Evolutionary conservation across 192 early-diverging fungal genomes (phyloP).

Genomic region (Gryganskiella cystojenkinii): DNA sequence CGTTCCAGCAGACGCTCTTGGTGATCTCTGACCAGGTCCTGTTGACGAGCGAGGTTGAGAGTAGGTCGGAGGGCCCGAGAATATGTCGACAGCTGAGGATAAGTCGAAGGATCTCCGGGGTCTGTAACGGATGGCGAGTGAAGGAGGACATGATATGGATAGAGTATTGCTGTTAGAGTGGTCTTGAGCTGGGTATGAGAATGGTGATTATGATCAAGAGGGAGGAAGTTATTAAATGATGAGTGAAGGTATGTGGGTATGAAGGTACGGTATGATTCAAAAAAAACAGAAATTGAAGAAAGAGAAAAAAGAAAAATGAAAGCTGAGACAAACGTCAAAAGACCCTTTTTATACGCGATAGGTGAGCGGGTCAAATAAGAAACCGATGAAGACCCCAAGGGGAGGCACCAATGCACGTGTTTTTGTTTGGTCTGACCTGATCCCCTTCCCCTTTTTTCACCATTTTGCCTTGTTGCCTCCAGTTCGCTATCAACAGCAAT

Average conservation of each 20-base stretch:
- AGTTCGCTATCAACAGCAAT: no score
- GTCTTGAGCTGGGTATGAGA: no score
- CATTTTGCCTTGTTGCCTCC: no score
- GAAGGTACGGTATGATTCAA: background rate
- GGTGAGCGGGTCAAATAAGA: no score
- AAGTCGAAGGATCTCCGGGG: conserved; percentile 27
- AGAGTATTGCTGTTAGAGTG: no score
- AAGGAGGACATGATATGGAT: background rate
- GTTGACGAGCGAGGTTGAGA: conserved; percentile 16
- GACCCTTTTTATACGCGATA: no score
- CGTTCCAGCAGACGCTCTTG: conserved; percentile 15
- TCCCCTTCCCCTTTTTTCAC: no score
- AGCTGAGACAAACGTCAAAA: no score
- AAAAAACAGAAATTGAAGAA: background rate
- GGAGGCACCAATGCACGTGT: no score
- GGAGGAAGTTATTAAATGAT: background rate
- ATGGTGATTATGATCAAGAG: background rate
- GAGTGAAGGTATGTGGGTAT: background rate
- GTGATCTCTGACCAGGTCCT: conserved; percentile 16
- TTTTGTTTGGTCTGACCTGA: no score
- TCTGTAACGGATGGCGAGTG: conserved; percentile 1
- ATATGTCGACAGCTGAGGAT: conserved; percentile 19
- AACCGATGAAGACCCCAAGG: no score
- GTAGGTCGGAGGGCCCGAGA: conserved; percentile 6
- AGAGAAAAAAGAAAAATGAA: conserved; percentile 1